These are phyloP conservation scores for Trichoderma koningiopsis DNA, from an alignment of 2,329 filamentous ascomycete species.

Conservation along the genomic window DNA sequence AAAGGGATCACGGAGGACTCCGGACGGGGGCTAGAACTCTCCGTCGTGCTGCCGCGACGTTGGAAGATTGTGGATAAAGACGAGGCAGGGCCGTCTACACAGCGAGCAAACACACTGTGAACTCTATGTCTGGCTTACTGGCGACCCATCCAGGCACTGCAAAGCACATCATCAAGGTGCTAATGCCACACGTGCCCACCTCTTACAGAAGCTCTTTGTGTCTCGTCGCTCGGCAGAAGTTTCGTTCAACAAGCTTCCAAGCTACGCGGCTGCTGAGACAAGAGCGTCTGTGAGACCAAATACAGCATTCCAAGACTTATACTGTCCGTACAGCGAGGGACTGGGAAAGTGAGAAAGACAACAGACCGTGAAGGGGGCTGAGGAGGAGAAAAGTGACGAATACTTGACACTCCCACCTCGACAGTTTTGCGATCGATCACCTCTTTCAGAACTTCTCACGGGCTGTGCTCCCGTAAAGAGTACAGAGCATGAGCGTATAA, in stretches of 20 bases:
- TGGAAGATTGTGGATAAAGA: not conserved
- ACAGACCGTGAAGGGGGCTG: not conserved
- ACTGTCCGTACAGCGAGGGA: not conserved
- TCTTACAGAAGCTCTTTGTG: not conserved
- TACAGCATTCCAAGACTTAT: not conserved
- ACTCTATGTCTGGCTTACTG: not conserved
- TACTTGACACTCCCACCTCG: not conserved
- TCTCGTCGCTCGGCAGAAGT: not conserved
- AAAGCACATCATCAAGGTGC: slow-evolving; percentile 9
- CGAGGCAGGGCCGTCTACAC: not conserved
- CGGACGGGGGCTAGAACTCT: not conserved
- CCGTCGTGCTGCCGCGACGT: not conserved
- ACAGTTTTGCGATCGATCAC: slow-evolving; percentile 22
- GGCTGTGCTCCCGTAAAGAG: not conserved
- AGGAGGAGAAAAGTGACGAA: not conserved
- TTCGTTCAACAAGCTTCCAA: not conserved
- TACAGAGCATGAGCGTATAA: not conserved
- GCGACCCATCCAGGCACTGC: slow-evolving; percentile 4
- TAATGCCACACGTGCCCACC: slow-evolving; percentile 11
- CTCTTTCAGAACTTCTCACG: slow-evolving; percentile 1
- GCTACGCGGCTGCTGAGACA: slow-evolving; percentile 8
- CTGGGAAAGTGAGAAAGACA: not conserved
- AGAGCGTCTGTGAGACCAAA: slow-evolving; percentile 2
- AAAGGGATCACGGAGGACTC: slow-evolving; percentile 4
- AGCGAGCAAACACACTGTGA: slow-evolving; percentile 10